These are phyloP conservation scores for Rhodotorula sp. DNA, from an alignment of 1,284 basidiomycete genomes.

Conservation along the genomic window DNA sequence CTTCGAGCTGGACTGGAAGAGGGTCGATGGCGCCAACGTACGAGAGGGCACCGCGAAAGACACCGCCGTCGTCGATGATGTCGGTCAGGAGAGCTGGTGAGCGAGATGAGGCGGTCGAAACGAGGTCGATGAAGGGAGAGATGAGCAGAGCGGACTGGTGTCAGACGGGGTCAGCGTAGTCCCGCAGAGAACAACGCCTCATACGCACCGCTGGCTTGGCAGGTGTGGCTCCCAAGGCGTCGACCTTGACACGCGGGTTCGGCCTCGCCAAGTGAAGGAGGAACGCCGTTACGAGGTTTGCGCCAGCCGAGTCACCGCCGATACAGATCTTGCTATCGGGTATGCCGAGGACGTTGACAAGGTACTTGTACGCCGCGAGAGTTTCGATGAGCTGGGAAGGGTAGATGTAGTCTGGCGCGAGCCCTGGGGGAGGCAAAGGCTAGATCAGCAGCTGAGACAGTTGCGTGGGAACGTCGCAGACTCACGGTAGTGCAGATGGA, in stretches of 20 bases:
- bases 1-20: background rate
- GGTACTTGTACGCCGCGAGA: slow-evolving; percentile 62
- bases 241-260: slow-evolving; percentile 8
- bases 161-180: background rate
- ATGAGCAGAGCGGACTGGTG: slow-evolving; percentile 15
- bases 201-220: slow-evolving; percentile 9
- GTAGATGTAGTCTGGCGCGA: slow-evolving; percentile 37
- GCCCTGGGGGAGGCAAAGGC: background rate
- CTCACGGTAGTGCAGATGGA: slow-evolving; percentile 26
- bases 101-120: slow-evolving; percentile 4
- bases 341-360: slow-evolving; percentile 56
- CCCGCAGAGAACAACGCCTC: background rate
- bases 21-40: slow-evolving; percentile 14
- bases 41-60: slow-evolving; percentile 5
- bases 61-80: slow-evolving; percentile 13
- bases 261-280: slow-evolving; percentile 29
- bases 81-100: background rate
- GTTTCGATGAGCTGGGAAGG: slow-evolving; percentile 66
- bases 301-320: slow-evolving; percentile 69
- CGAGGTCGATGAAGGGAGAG: slow-evolving; percentile 17
- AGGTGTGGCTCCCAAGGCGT: slow-evolving; percentile 4
- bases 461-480: too few species aligned
- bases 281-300: slow-evolving; percentile 56
- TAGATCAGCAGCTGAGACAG: background rate
- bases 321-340: slow-evolving; percentile 61